Base-by-base conservation (phyloP, 2,329 filamentous ascomycete species). In the Pseudopithomyces chartarum region DNA sequence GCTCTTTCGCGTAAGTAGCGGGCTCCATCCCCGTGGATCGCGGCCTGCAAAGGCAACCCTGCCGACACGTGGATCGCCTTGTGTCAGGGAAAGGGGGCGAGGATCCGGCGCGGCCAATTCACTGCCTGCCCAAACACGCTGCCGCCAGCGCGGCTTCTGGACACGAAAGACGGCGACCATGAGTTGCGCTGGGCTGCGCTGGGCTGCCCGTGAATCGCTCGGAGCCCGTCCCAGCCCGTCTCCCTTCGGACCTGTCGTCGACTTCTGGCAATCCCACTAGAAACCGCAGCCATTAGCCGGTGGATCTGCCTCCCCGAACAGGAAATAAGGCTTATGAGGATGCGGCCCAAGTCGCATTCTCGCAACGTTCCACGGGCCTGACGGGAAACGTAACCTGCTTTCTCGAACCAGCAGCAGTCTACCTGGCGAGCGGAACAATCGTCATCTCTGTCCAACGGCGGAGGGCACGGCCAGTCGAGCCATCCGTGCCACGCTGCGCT, bases 21-120 rank as follows among this genome's bases (percentile, higher is more conserved):
- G 69, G 64, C 66, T 62, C 63, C 71, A 70, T 71, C 58, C 59
- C 68, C 66, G 54, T 62, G 73, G 71, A 74, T 67, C 73, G 73
- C 73, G 65, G 52, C 70, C 64, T 45, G 47, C 19, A 47, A 62
- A 56, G 59, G 48, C 23, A 51, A 51, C 48, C 48, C 48, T 51
- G 48, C 48, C 48, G 48, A 43, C 48, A 42, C 38, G 48, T 51
- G 48, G 48, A 51, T 42, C 38, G 48, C 48, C 48, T 43, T 42
- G 48, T 51, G 48, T 42, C 48, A 42, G 48, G 38, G 36, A 42
- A 51, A 42, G 36, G 36, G 38, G 38, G 20, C 15, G 44, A 36
- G 2, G 15, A n/a, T 51, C 48, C 26, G 22, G 8, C 12, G 38
- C 38, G 22, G 17, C 22, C 22, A 11, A 23, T 38, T 10, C 17